Percentiles rank a stretch among this genome's conserved stretches.
Evolutionary conservation across 1,284 basidiomycete species (phyloP).

Genomic region (Pulveroboletus sp.): DNA sequence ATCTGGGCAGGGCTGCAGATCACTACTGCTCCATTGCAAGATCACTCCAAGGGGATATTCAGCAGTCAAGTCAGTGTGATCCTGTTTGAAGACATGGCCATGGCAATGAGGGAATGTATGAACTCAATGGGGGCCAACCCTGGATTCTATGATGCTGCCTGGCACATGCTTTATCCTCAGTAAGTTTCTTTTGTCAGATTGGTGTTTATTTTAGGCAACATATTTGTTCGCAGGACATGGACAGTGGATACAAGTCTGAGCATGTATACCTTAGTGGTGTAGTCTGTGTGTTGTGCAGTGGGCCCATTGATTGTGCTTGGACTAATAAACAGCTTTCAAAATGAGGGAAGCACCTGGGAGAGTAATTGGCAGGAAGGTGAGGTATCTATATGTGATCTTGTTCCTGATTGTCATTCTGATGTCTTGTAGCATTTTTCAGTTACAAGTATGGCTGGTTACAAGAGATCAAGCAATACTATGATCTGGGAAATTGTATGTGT

Average conservation of each 20-base stretch:
- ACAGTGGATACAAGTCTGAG: neutral
- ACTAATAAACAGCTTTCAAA: too few relatives aligned
- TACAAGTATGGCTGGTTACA: conserved; percentile 1
- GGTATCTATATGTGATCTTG: neutral
- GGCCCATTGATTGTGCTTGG: conserved; percentile 1
- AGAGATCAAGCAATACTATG: conserved; percentile 3
- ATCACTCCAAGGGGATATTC: neutral
- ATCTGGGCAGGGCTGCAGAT: conserved; percentile 6
- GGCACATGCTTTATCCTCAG: neutral
- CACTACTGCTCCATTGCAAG: neutral
- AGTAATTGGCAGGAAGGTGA: conserved; percentile 4
- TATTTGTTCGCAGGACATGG: conserved; percentile 1
- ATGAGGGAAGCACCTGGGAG: neutral
- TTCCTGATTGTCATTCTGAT: neutral
- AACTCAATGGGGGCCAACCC: conserved; percentile 4
- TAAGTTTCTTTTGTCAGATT: neutral
- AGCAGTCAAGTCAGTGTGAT: neutral
- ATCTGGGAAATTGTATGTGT: neutral
- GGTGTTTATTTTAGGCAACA: neutral
- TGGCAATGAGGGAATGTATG: neutral
- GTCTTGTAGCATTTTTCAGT: conserved; percentile 2
- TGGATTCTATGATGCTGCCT: neutral
- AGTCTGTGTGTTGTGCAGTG: neutral
- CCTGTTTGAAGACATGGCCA: neutral
- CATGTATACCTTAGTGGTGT: neutral